Conservation (phyloP, 306 rosid genomes). For the Carpinus fangiana region DNA sequence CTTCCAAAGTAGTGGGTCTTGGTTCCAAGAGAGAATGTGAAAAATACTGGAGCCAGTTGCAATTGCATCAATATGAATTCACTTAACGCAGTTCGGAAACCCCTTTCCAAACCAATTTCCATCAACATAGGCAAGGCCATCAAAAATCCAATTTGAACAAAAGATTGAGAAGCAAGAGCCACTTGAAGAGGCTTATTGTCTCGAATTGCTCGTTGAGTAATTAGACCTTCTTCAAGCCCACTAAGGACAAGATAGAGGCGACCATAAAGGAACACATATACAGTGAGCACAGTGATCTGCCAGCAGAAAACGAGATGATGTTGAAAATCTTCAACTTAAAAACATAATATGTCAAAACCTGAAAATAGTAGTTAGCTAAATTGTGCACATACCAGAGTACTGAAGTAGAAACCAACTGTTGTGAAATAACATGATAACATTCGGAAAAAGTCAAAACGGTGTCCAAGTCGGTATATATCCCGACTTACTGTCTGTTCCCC, state of each 20-base stretch:
- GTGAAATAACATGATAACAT: conserved; percentile 97
- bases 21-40: conserved; percentile 95
- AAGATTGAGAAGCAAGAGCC: conserved; percentile 94
- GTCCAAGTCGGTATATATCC: conserved; percentile 95
- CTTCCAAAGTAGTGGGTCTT: conserved; percentile 97
- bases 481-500: conserved; percentile 98
- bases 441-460: conserved; percentile 94
- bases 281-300: conserved; percentile 96
- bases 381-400: conserved; percentile 65
- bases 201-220: conserved; percentile 68
- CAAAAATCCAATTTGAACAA: conserved; percentile 94
- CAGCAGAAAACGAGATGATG: conserved; percentile 24
- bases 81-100: conserved; percentile 94
- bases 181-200: conserved; percentile 98
- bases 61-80: conserved; percentile 93
- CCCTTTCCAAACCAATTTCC: conserved; percentile 98
- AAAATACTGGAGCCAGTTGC: conserved; percentile 95
- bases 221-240: conserved; percentile 93
- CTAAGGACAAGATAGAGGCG: conserved; percentile 97
- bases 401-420: conserved; percentile 92
- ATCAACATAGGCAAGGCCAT: conserved; percentile 97
- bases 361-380: not conserved
- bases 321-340: conserved; percentile 16
- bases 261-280: conserved; percentile 90
- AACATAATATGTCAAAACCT: conserved; percentile 1